Conservation (phyloP, 1,284 basidiomycete species). For the Tranzscheliella williamsii region DNA sequence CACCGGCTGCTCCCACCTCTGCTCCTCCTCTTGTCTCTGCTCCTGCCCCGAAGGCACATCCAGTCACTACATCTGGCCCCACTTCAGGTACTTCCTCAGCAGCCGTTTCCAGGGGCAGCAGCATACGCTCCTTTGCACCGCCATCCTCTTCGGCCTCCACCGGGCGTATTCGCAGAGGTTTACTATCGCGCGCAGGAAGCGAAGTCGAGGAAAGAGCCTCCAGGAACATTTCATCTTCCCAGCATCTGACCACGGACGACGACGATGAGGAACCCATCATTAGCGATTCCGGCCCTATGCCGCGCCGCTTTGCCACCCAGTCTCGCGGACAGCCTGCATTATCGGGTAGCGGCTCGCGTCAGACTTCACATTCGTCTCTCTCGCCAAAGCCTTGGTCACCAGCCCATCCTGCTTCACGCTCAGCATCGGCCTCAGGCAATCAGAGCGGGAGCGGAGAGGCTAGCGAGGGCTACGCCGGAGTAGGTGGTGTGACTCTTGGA, state of each 20-base stretch:
- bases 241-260: slow-evolving; percentile 34
- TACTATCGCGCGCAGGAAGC: slow-evolving; percentile 30
- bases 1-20: too few relatives aligned
- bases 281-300: slow-evolving; percentile 44
- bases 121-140: slow-evolving; percentile 23
- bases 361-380: slow-evolving; percentile 25
- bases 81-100: slow-evolving; percentile 20
- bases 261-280: slow-evolving; percentile 39
- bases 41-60: neutral
- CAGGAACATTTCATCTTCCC: slow-evolving; percentile 8
- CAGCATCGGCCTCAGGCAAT: slow-evolving; percentile 2
- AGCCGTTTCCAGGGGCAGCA: slow-evolving; percentile 28
- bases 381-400: slow-evolving; percentile 3
- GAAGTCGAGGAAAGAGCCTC: slow-evolving; percentile 30
- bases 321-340: slow-evolving; percentile 4
- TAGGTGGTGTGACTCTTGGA: slow-evolving; percentile 34
- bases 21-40: too few relatives aligned
- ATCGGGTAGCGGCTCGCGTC: slow-evolving; percentile 7
- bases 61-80: neutral
- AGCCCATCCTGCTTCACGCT: neutral
- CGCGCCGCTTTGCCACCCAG: slow-evolving; percentile 36
- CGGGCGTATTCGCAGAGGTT: slow-evolving; percentile 32
- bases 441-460: slow-evolving; percentile 35
- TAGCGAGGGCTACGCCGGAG: slow-evolving; percentile 26
- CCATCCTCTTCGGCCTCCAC: slow-evolving; percentile 27